Evolutionary conservation across 108 stramenopile genomes (phyloP).

Genomic region (Cyclotella atomus): DNA sequence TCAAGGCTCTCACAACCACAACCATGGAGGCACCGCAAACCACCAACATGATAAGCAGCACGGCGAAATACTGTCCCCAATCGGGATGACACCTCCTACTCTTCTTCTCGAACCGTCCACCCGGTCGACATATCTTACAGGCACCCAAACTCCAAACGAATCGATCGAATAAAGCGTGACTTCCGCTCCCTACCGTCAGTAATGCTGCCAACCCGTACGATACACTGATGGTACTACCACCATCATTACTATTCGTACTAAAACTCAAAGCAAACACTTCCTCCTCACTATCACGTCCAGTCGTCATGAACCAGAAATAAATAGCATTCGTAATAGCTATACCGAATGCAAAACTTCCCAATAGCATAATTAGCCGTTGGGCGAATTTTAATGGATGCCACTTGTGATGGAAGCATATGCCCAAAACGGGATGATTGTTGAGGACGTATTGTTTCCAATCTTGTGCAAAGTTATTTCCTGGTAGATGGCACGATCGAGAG

Average conservation of each 20-base stretch:
- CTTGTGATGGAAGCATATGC: constrained; percentile 36
- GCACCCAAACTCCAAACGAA: constrained; percentile 69
- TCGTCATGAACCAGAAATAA: constrained; percentile 49
- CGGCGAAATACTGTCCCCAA: constrained; percentile 41
- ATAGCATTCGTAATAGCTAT: constrained; percentile 33
- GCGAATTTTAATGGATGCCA: constrained; percentile 29
- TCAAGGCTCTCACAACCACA: constrained; percentile 55
- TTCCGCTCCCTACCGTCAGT: constrained; percentile 69
- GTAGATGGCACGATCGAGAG: constrained; percentile 28
- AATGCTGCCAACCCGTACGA: constrained; percentile 56
- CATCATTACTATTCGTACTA: constrained; percentile 13
- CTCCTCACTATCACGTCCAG: constrained; percentile 12
- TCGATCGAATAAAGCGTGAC: constrained; percentile 68
- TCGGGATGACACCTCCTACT: constrained; percentile 28
- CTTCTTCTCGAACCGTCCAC: constrained; percentile 17
- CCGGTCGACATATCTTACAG: constrained; percentile 61
- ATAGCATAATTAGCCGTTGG: constrained; percentile 19
- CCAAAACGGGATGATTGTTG: constrained; percentile 37
- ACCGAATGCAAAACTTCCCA: constrained; percentile 42
- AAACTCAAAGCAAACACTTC: constrained; percentile 27
- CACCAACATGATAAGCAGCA: constrained; percentile 37
- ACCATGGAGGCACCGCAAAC: constrained; percentile 52
- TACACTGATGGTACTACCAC: constrained; percentile 2
- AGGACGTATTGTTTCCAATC: constrained; percentile 34
- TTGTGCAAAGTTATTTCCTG: constrained; percentile 10